phyloP scores from a whole-genome alignment of 352 stramenopile genomes.

The Phytophthora multivora region DNA sequence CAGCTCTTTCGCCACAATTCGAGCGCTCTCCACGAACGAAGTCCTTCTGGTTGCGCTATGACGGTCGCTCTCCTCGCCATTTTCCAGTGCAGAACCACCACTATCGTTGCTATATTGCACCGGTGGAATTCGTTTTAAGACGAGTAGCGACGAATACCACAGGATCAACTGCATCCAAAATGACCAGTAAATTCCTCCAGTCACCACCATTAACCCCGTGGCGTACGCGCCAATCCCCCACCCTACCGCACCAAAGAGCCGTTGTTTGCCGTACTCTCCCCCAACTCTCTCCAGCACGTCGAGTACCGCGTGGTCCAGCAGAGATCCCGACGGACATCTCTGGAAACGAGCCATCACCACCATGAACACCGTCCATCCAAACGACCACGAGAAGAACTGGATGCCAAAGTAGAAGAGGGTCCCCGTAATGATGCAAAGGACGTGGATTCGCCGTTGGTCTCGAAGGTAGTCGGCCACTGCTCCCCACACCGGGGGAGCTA shows the following conservation, averaged over 20 bases:
- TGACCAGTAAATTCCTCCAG: neutral
- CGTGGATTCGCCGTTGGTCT: constrained; percentile 58
- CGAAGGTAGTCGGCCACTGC: constrained; percentile 59
- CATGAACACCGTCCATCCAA: constrained; percentile 42
- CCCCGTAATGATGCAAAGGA: constrained; percentile 57
- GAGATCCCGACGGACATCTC: constrained; percentile 40
- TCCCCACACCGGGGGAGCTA: constrained; percentile 68
- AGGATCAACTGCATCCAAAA: neutral
- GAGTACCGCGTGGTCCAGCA: constrained; percentile 74
- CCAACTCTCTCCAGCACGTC: constrained; percentile 66
- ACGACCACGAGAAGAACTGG: constrained; percentile 49
- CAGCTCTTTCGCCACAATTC: constrained; percentile 35
- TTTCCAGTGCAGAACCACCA: neutral
- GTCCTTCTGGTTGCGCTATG: neutral
- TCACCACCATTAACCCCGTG: neutral
- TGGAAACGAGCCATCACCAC: constrained; percentile 62
- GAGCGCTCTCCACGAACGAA: constrained; percentile 40
- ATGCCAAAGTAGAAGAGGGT: constrained; percentile 54
- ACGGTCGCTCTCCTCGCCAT: neutral
- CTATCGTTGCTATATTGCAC: neutral
- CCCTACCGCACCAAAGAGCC: constrained; percentile 71
- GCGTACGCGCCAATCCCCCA: neutral
- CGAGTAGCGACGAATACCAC: neutral
- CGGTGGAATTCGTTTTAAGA: neutral
- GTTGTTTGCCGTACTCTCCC: constrained; percentile 78